Percentiles rank a stretch among this genome's conserved stretches.
phyloP scores from a whole-genome alignment of 345 rosid genomes.

The sweet orange (Citrus sinensis) region DNA sequence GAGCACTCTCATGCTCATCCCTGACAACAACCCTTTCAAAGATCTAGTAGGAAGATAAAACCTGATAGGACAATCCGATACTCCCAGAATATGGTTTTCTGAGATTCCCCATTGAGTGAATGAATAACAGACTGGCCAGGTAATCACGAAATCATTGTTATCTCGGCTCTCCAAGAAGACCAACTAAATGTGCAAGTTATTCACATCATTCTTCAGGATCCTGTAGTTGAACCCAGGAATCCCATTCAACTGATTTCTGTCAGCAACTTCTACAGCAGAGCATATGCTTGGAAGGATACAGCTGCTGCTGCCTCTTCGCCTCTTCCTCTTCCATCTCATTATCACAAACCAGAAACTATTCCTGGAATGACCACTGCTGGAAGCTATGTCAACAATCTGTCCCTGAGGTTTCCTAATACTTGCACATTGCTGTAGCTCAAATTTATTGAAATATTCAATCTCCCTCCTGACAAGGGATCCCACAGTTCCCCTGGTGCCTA shows the following conservation, averaged over 20 bases:
- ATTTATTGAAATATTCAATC: conserved; percentile 60
- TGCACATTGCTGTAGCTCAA: conserved; percentile 19
- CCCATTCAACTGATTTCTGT: conserved; percentile 22
- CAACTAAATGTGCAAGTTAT: conserved; percentile 21
- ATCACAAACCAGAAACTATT: conserved; percentile 50
- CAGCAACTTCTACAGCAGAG: conserved; percentile 49
- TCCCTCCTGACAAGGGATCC: conserved; percentile 79
- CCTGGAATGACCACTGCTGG: conserved; percentile 31
- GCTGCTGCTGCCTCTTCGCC: conserved; percentile 33
- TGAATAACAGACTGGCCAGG: background rate
- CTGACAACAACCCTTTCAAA: background rate
- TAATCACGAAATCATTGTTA: background rate
- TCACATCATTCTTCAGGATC: conserved; percentile 53
- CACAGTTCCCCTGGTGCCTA: conserved; percentile 79
- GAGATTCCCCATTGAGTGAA: background rate
- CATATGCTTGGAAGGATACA: conserved; percentile 51
- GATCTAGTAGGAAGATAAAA: background rate
- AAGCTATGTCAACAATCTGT: conserved; percentile 19
- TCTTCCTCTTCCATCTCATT: conserved; percentile 54
- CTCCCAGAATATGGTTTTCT: too few species aligned
- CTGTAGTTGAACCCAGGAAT: conserved; percentile 53
- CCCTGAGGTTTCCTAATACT: conserved; percentile 30
- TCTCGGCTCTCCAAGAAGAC: background rate
- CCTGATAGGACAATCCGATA: background rate
- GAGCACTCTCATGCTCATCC: background rate